Percentiles rank a stretch among this genome's conserved stretches.
Evolutionary conservation across 768 basidiomycete species (phyloP).

Genomic region (Pleurotus djamor): DNA sequence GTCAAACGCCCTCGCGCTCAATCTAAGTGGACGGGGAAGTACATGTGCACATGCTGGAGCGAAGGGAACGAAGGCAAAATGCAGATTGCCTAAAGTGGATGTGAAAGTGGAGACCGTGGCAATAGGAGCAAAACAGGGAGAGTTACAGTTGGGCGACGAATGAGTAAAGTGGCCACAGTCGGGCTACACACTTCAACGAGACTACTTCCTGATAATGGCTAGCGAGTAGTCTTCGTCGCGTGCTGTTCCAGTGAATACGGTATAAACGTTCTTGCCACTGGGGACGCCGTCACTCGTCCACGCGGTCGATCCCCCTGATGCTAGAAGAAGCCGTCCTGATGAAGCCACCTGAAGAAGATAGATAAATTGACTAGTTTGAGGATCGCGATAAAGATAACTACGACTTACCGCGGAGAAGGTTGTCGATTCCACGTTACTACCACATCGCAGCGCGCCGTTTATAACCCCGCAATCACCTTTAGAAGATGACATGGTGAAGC

Average conservation of each 20-base stretch:
- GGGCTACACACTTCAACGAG: not conserved
- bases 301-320: slow-evolving; percentile 46
- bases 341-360: slow-evolving; percentile 36
- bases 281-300: slow-evolving; percentile 51
- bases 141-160: no score
- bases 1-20: not conserved
- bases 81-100: not conserved
- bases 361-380: not conserved
- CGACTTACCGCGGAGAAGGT: slow-evolving; percentile 50
- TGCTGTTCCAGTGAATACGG: slow-evolving; percentile 33
- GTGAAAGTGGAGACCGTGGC: not conserved
- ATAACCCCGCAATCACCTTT: slow-evolving; percentile 57
- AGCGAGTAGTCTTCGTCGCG: slow-evolving; percentile 33
- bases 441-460: slow-evolving; percentile 45
- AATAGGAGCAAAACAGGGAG: not conserved
- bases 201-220: slow-evolving; percentile 29
- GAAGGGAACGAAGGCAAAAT: not conserved
- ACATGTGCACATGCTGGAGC: not conserved
- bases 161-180: not conserved
- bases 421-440: slow-evolving; percentile 42
- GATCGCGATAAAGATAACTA: not conserved
- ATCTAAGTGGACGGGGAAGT: not conserved
- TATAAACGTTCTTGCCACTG: slow-evolving; percentile 42
- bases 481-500: slow-evolving; percentile 57
- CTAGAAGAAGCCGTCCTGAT: slow-evolving; percentile 43